Conservation (phyloP, 2,329 filamentous ascomycete species). For the Aspergillus sp. region DNA sequence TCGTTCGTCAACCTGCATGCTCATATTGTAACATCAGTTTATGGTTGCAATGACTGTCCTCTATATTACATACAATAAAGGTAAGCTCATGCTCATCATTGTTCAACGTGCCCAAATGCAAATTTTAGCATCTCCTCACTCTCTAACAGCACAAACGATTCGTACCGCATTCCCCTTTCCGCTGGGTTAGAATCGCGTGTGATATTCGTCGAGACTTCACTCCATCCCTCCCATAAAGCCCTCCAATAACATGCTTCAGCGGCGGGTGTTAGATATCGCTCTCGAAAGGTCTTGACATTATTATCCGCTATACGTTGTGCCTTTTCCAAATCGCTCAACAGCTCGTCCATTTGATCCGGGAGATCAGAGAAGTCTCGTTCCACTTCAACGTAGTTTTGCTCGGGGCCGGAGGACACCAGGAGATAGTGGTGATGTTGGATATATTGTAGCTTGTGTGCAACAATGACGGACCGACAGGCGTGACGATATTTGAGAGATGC, state of each 20-base stretch:
- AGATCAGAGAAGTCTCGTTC: conserved; percentile 56
- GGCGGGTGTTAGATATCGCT: conserved; percentile 50
- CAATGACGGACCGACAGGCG: conserved; percentile 46
- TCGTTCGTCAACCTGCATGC: no score
- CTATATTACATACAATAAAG: no score
- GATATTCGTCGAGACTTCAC: conserved; percentile 24
- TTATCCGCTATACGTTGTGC: conserved; percentile 49
- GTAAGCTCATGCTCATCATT: no score
- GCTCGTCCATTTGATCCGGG: conserved; percentile 31
- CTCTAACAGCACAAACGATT: conserved; percentile 28
- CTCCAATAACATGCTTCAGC: conserved; percentile 54
- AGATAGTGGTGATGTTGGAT: conserved; percentile 49
- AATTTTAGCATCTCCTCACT: conserved; percentile 25
- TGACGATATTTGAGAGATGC: conserved; percentile 52
- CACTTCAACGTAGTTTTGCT: conserved; percentile 49
- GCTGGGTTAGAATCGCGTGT: conserved; percentile 19
- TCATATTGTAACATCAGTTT: no score
- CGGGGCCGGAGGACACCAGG: conserved; percentile 38
- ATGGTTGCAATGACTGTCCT: no score
- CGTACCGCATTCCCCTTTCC: conserved; percentile 26
- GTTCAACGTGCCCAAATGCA: neutral
- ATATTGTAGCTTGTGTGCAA: conserved; percentile 47
- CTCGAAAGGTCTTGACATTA: conserved; percentile 43
- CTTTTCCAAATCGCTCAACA: conserved; percentile 34
- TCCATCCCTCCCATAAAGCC: conserved; percentile 25